Conservation (phyloP, 1,284 basidiomycete genomes). For the Rhodofomes roseus region DNA sequence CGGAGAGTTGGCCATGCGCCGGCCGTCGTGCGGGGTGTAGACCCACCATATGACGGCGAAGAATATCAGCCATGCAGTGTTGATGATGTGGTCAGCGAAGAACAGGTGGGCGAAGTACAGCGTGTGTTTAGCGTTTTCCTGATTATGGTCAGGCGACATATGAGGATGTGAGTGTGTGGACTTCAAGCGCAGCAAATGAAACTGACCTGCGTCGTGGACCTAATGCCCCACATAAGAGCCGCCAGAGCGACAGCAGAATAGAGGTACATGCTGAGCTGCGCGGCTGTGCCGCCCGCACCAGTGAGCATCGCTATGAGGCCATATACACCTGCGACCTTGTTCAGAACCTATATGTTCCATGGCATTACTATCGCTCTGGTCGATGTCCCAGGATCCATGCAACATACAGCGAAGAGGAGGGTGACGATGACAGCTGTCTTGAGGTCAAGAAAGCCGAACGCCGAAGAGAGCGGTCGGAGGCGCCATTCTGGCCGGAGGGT, state of each 20-base stretch:
- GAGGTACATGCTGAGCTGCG: conserved; percentile 89
- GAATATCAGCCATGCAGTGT: conserved; percentile 88
- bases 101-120: conserved; percentile 93
- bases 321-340: conserved; percentile 98
- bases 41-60: conserved; percentile 92
- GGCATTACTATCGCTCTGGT: conserved; percentile 4
- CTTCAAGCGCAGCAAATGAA: not conserved
- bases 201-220: conserved; percentile 77
- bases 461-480: conserved; percentile 76
- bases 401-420: conserved; percentile 75
- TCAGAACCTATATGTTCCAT: conserved; percentile 64
- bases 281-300: conserved; percentile 82
- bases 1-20: conserved; percentile 71
- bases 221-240: conserved; percentile 85
- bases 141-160: conserved; percentile 12
- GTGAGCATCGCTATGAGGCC: conserved; percentile 90
- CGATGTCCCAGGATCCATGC: conserved; percentile 9
- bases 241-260: conserved; percentile 87
- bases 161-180: conserved; percentile 9
- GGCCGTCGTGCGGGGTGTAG: conserved; percentile 88
- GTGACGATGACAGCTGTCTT: conserved; percentile 87
- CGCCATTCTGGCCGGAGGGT: conserved; percentile 77
- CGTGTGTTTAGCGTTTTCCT: conserved; percentile 86
- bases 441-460: conserved; percentile 81
- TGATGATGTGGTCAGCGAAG: conserved; percentile 88